Conservation (phyloP, 2,329 filamentous ascomycete genomes). For the Keithomyces neogunnii region DNA sequence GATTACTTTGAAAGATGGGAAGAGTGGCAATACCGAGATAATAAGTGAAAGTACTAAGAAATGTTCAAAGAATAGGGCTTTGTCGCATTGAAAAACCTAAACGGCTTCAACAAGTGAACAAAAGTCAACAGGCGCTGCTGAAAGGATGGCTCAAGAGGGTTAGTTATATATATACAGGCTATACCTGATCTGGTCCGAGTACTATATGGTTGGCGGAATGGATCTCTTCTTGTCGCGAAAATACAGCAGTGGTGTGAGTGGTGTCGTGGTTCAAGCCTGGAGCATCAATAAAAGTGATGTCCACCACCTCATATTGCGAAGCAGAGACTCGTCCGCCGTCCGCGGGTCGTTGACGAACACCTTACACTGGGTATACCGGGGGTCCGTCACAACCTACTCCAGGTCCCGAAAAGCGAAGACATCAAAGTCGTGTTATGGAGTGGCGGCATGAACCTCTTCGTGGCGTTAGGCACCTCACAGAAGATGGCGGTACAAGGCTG, state of each 20-base stretch:
- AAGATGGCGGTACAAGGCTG: constrained; percentile 98
- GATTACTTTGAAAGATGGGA: too few species aligned
- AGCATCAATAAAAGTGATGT: constrained; percentile 95
- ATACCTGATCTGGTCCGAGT: too few species aligned
- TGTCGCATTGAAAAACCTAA: too few species aligned
- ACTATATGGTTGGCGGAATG: constrained; percentile 34
- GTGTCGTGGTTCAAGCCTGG: constrained; percentile 94
- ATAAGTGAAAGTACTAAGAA: too few species aligned
- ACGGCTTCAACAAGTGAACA: too few species aligned
- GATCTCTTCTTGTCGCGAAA: constrained; percentile 95
- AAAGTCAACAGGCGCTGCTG: too few species aligned
- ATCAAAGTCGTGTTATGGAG: constrained; percentile 85
- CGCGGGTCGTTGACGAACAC: constrained; percentile 90
- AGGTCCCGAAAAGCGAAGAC: constrained; percentile 71
- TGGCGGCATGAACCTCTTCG: constrained; percentile 91
- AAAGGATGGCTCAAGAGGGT: too few species aligned
- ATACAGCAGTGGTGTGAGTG: constrained; percentile 93
- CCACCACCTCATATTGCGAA: constrained; percentile 92
- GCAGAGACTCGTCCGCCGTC: constrained; percentile 80
- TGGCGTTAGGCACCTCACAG: constrained; percentile 88
- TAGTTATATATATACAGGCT: too few species aligned
- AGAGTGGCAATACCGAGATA: too few species aligned
- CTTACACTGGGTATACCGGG: constrained; percentile 88
- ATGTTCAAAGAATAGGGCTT: too few species aligned
- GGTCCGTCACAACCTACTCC: constrained; percentile 80